Percentiles rank a stretch among this genome's conserved stretches.
Conservation (phyloP, 345 rosid genomes). For the Linum usitatissimum region DNA sequence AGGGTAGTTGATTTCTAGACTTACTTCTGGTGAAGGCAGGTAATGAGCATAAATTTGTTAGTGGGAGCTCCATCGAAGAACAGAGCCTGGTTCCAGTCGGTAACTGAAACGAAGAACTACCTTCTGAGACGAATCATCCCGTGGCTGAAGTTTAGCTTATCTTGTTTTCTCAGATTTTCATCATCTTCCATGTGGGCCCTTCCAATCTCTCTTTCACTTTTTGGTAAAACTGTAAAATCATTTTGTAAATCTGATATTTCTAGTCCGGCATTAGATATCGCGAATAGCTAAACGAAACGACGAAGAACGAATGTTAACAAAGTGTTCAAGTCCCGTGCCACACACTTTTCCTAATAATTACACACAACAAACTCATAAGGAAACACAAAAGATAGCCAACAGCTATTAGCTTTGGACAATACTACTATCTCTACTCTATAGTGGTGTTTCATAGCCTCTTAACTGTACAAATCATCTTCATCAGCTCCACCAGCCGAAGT, state of each 20-base stretch:
- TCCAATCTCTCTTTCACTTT: not conserved
- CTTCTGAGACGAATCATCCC: not conserved
- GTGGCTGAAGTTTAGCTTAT: not conserved
- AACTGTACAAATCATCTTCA: slow-evolving; percentile 4
- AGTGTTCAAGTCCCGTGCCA: no score
- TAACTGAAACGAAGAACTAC: not conserved
- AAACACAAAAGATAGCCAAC: not conserved
- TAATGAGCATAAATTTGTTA: slow-evolving; percentile 15
- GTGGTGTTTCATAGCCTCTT: not conserved
- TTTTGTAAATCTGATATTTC: no score
- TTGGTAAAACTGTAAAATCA: not conserved
- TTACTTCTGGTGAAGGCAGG: slow-evolving; percentile 21
- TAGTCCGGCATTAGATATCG: no score
- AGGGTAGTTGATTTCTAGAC: slow-evolving; percentile 5
- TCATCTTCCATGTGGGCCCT: not conserved
- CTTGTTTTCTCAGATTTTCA: not conserved
- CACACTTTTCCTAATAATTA: no score
- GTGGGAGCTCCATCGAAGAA: slow-evolving; percentile 25
- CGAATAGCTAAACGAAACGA: no score
- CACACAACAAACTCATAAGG: no score
- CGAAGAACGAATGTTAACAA: no score
- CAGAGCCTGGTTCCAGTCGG: not conserved
- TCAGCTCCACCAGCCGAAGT: slow-evolving; percentile 1
- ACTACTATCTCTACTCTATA: no score
- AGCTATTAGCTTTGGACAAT: no score